Conservation (phyloP, 116 monocot species). For the Papilionanthe hybrid region DNA sequence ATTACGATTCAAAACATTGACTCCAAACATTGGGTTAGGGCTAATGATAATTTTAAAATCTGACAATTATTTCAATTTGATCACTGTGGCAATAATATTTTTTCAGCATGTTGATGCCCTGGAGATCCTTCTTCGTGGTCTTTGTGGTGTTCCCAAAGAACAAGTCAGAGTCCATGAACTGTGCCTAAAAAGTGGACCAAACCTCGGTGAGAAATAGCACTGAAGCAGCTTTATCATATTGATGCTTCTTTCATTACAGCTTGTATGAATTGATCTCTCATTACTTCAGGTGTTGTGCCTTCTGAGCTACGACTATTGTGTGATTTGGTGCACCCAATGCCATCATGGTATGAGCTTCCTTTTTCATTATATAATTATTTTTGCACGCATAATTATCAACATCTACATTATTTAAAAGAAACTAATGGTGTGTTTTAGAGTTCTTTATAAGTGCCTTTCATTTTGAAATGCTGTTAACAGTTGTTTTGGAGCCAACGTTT, state of each 20-base stretch:
- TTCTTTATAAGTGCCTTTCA: no score
- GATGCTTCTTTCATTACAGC: not conserved
- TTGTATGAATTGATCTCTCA: not conserved
- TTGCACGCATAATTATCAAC: not conserved
- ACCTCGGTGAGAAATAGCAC: constrained; percentile 43
- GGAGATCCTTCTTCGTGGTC: constrained; percentile 82
- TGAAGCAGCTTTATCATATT: not conserved
- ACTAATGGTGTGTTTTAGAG: not conserved
- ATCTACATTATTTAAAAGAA: not conserved
- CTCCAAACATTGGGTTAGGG: no score
- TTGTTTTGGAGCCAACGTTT: no score
- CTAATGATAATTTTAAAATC: no score
- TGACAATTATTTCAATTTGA: no score
- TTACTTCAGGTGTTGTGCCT: constrained; percentile 42
- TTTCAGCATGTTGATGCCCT: constrained; percentile 88
- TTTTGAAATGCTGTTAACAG: no score
- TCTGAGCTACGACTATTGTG: constrained; percentile 74
- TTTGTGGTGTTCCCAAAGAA: constrained; percentile 78
- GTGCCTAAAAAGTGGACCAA: constrained; percentile 83
- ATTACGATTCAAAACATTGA: no score
- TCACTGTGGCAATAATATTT: not conserved
- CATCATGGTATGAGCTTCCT: constrained; percentile 36
- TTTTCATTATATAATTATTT: not conserved
- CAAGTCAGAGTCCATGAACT: constrained; percentile 74
- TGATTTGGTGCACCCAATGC: constrained; percentile 49